These are phyloP conservation scores for Lolium multiflorum DNA, from an alignment of 176 grass and related monocot species.

Conservation along the genomic window DNA sequence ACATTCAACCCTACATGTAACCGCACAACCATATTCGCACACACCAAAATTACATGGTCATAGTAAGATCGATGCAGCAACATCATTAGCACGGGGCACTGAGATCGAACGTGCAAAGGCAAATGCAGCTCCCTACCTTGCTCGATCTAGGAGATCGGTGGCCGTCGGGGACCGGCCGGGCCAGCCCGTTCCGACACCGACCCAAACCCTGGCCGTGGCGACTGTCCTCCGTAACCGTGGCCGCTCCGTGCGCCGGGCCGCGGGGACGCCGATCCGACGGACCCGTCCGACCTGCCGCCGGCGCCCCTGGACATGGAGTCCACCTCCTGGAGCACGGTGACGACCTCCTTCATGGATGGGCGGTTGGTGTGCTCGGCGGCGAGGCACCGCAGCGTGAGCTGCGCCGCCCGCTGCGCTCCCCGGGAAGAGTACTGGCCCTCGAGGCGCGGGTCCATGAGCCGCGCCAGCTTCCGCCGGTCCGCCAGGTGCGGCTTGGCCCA, in stretches of 20 bases:
- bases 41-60: background rate
- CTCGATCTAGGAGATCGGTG: constrained; percentile 31
- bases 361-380: constrained; percentile 62
- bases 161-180: background rate
- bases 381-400: constrained; percentile 66
- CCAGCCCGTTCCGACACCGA: constrained; percentile 26
- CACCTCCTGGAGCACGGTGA: constrained; percentile 58
- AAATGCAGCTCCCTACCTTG: constrained; percentile 5
- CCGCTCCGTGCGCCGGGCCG: background rate
- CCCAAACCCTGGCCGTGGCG: constrained; percentile 16
- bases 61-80: background rate
- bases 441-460: constrained; percentile 72
- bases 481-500: constrained; percentile 66
- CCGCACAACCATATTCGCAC: background rate
- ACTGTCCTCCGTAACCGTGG: background rate
- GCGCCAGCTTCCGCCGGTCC: constrained; percentile 52
- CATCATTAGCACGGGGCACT: background rate
- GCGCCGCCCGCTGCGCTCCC: constrained; percentile 56
- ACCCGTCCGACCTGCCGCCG: background rate
- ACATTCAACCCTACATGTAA: background rate
- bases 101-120: background rate
- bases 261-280: constrained; percentile 37
- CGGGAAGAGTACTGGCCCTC: constrained; percentile 64
- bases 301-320: constrained; percentile 48
- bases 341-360: constrained; percentile 74